Conservation (phyloP, 805 yeast genomes). For the Saccharomycopsis vini region DNA sequence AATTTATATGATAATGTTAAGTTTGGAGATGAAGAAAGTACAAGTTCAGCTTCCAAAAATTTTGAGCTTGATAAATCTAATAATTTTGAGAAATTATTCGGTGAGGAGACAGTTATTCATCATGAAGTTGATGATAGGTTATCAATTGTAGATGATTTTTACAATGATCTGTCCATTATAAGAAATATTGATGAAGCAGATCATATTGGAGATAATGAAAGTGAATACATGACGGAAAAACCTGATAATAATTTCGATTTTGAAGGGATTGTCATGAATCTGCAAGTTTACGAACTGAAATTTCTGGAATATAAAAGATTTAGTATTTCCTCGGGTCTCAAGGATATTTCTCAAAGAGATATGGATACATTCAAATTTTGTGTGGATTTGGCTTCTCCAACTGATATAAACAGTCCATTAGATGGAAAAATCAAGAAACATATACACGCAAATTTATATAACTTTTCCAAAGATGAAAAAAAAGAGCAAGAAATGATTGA, state of each 20-base stretch:
- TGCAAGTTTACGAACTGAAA: slow-evolving; percentile 2
- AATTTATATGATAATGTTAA: slow-evolving; percentile 6
- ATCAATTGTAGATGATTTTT: slow-evolving; percentile 4
- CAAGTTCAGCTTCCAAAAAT: background rate
- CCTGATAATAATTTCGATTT: background rate
- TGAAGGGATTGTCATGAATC: slow-evolving; percentile 5
- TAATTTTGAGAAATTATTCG: background rate
- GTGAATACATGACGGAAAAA: background rate
- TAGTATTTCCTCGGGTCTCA: background rate
- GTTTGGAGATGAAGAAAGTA: background rate
- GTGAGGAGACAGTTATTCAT: slow-evolving; percentile 1
- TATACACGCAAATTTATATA: no score
- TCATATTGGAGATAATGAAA: background rate
- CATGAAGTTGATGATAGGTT: background rate
- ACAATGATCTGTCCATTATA: slow-evolving; percentile 1
- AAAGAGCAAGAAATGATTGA: no score
- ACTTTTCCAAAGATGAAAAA: no score
- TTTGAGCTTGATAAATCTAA: background rate
- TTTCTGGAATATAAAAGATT: slow-evolving; percentile 2
- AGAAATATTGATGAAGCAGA: background rate
- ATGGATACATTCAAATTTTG: slow-evolving; percentile 1
- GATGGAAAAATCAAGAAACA: no score
- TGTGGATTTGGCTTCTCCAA: background rate
- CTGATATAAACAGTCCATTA: no score
- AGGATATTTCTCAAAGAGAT: slow-evolving; percentile 1